These are phyloP conservation scores for Lodderomyces parapsilosis DNA, from an alignment of 1,139 yeast species.

Conservation along the genomic window DNA sequence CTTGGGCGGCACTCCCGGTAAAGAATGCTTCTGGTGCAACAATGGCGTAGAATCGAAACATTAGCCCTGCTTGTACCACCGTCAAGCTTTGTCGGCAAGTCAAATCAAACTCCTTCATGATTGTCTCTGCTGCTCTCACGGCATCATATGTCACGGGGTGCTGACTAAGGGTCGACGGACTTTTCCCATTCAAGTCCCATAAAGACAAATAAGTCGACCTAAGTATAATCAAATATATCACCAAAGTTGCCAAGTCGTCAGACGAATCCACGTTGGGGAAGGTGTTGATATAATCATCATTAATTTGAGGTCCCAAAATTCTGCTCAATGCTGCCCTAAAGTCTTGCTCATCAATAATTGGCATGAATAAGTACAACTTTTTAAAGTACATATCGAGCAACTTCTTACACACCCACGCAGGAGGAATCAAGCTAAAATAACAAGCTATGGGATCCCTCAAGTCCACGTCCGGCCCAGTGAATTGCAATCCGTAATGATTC, in stretches of 20 bases:
- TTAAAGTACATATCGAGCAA: constrained; percentile 31
- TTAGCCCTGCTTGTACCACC: constrained; percentile 45
- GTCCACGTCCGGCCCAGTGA: constrained; percentile 3
- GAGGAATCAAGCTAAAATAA: constrained; percentile 13
- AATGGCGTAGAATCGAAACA: constrained; percentile 27
- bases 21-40: constrained; percentile 30
- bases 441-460: constrained; percentile 12
- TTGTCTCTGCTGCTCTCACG: constrained; percentile 29
- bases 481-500: constrained; percentile 6
- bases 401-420: constrained; percentile 10
- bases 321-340: constrained; percentile 21
- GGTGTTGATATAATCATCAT: constrained; percentile 16
- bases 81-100: constrained; percentile 42
- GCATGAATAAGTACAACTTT: constrained; percentile 43
- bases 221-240: constrained; percentile 23
- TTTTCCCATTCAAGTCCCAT: constrained; percentile 15
- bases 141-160: constrained; percentile 32
- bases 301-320: constrained; percentile 14
- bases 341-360: constrained; percentile 42
- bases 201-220: constrained; percentile 28
- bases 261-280: constrained; percentile 23
- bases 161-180: constrained; percentile 1
- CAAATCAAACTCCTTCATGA: constrained; percentile 36
- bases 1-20: constrained; percentile 17
- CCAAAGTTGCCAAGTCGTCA: constrained; percentile 27